Conservation (phyloP, 2,329 filamentous ascomycete genomes). For the Neodidymelliopsis sp. region DNA sequence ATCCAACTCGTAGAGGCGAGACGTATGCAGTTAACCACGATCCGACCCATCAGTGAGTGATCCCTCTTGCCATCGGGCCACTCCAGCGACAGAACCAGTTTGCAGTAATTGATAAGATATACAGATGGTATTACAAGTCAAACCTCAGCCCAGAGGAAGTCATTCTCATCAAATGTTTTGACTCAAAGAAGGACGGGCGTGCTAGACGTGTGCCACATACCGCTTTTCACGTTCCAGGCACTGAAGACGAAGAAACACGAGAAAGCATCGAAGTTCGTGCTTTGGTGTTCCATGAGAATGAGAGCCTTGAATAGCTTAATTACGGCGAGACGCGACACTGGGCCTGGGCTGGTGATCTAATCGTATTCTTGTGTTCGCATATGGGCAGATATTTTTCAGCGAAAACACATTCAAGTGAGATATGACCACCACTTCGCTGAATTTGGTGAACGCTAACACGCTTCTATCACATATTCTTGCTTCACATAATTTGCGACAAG, state of each 20-base stretch:
- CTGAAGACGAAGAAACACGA: conserved; percentile 35
- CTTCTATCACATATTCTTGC: too few species aligned
- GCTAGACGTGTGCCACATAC: conserved; percentile 46
- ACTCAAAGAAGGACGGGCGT: conserved; percentile 44
- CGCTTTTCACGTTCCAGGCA: conserved; percentile 40
- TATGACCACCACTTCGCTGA: too few species aligned
- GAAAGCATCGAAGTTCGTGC: conserved; percentile 48
- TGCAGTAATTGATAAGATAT: too few species aligned
- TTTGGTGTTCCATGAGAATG: conserved; percentile 45
- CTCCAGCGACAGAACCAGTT: too few species aligned
- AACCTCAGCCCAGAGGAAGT: conserved; percentile 39
- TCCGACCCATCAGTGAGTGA: conserved; percentile 33
- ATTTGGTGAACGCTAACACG: too few species aligned
- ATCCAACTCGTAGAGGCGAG: conserved; percentile 40
- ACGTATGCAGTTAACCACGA: conserved; percentile 40
- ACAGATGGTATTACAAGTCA: conserved; percentile 46
- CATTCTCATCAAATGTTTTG: conserved; percentile 47
- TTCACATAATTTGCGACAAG: too few species aligned
- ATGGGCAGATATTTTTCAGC: too few species aligned
- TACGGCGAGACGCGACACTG: too few species aligned
- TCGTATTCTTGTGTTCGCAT: too few species aligned
- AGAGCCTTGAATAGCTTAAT: conserved; percentile 33
- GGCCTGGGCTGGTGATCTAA: too few species aligned
- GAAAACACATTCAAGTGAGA: too few species aligned
- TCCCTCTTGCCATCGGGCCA: background rate